phyloP scores from a whole-genome alignment of 2,329 filamentous ascomycete genomes.

The Tolypocladium endophyticum region DNA sequence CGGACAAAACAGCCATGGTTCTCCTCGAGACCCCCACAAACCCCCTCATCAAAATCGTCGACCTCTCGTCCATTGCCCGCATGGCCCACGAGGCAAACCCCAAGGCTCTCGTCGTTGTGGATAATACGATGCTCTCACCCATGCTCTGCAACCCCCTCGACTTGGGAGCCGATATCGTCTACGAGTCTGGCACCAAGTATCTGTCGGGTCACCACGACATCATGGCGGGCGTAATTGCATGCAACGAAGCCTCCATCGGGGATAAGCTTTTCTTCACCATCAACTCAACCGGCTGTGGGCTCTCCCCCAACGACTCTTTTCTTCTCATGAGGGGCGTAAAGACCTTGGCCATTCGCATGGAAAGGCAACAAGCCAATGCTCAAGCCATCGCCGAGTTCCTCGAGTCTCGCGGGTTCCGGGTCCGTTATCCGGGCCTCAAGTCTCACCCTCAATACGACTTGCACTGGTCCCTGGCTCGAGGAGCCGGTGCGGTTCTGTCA shows the following conservation, averaged over 20 bases:
- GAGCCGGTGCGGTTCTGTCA: constrained; percentile 85
- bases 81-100: constrained; percentile 69
- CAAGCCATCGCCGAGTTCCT: constrained; percentile 87
- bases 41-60: constrained; percentile 95
- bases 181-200: constrained; percentile 97
- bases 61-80: constrained; percentile 70
- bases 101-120: constrained; percentile 75
- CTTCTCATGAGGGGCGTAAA: constrained; percentile 92
- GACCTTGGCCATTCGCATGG: constrained; percentile 94
- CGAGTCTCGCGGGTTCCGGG: constrained; percentile 82
- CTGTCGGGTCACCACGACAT: constrained; percentile 96
- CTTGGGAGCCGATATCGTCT: constrained; percentile 88
- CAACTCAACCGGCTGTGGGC: constrained; percentile 88
- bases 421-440: constrained; percentile 87
- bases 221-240: constrained; percentile 93
- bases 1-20: constrained; percentile 83
- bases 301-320: constrained; percentile 93
- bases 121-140: constrained; percentile 98
- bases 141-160: constrained; percentile 91
- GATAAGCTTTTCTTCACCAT: constrained; percentile 95
- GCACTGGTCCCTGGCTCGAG: constrained; percentile 90
- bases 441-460: constrained; percentile 95
- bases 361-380: constrained; percentile 92
- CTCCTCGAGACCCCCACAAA: constrained; percentile 95
- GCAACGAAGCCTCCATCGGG: constrained; percentile 71